Conservation (phyloP, 1,139 yeast genomes). For the Suhomyces guaymorum region DNA sequence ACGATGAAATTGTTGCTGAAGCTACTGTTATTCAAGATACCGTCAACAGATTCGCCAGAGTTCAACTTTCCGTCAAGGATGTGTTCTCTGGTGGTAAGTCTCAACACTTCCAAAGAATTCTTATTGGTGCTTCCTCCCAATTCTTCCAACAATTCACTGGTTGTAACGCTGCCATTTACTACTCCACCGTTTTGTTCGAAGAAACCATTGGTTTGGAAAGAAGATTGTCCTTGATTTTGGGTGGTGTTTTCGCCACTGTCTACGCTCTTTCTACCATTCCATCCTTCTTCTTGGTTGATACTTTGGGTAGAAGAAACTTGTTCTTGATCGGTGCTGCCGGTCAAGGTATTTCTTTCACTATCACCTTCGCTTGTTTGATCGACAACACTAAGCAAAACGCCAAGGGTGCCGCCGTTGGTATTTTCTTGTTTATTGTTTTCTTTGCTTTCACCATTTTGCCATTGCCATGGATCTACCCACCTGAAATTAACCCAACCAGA, state of each 20-base stretch:
- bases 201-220: conserved; percentile 51
- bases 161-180: conserved; percentile 69
- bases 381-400: conserved; percentile 33
- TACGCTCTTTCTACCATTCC: conserved; percentile 65
- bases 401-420: conserved; percentile 47
- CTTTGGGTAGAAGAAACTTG: conserved; percentile 65
- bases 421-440: conserved; percentile 30
- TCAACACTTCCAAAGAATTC: conserved; percentile 56
- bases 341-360: conserved; percentile 42
- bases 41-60: conserved; percentile 39
- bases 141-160: conserved; percentile 64
- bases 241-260: conserved; percentile 64
- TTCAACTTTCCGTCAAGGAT: conserved; percentile 48
- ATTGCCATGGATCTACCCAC: conserved; percentile 60
- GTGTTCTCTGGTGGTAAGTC: conserved; percentile 59
- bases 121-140: conserved; percentile 65
- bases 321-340: conserved; percentile 53
- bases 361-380: conserved; percentile 46
- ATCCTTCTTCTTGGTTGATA: conserved; percentile 63
- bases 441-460: conserved; percentile 34
- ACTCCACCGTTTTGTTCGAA: conserved; percentile 63
- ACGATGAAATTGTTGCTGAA: conserved; percentile 49
- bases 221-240: conserved; percentile 56
- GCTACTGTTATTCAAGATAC: conserved; percentile 44
- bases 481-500: conserved; percentile 63